Conservation (phyloP, 176 grass and related monocot species). For the Tuctoria greenei region DNA sequence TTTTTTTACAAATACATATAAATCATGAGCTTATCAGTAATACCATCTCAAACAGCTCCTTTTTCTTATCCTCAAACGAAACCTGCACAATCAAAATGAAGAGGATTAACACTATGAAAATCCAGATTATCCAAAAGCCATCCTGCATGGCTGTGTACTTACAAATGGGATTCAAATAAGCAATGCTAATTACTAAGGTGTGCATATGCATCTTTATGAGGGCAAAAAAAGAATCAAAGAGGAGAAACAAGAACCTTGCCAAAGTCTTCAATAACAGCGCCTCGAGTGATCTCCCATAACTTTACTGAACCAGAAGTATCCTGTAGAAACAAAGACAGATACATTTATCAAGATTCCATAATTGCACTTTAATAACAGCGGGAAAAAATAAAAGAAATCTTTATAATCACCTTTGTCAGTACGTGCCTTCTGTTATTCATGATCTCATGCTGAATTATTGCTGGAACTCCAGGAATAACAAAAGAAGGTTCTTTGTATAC, state of each 20-base stretch:
- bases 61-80: slow-evolving; percentile 96
- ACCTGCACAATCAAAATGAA: slow-evolving; percentile 62
- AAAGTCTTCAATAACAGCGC: slow-evolving; percentile 85
- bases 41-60: slow-evolving; percentile 99
- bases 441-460: slow-evolving; percentile 91
- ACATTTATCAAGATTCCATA: slow-evolving; percentile 5
- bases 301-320: slow-evolving; percentile 84
- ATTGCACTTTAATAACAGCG: slow-evolving; percentile 11
- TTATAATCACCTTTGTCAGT: slow-evolving; percentile 78
- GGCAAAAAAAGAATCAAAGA: slow-evolving; percentile 6
- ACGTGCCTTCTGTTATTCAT: slow-evolving; percentile 97
- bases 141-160: background rate
- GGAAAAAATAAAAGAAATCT: slow-evolving; percentile 7
- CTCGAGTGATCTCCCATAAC: slow-evolving; percentile 94
- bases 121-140: slow-evolving; percentile 34
- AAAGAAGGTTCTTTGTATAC: slow-evolving; percentile 83
- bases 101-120: slow-evolving; percentile 38
- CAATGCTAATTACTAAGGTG: slow-evolving; percentile 3
- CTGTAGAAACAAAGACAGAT: slow-evolving; percentile 41
- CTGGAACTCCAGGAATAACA: slow-evolving; percentile 68
- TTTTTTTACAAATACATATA: slow-evolving; percentile 27
- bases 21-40: slow-evolving; percentile 11
- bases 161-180: slow-evolving; percentile 6
- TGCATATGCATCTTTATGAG: background rate
- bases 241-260: slow-evolving; percentile 68